Conservation (phyloP, 768 basidiomycete genomes). For the Grammothele lineata region DNA sequence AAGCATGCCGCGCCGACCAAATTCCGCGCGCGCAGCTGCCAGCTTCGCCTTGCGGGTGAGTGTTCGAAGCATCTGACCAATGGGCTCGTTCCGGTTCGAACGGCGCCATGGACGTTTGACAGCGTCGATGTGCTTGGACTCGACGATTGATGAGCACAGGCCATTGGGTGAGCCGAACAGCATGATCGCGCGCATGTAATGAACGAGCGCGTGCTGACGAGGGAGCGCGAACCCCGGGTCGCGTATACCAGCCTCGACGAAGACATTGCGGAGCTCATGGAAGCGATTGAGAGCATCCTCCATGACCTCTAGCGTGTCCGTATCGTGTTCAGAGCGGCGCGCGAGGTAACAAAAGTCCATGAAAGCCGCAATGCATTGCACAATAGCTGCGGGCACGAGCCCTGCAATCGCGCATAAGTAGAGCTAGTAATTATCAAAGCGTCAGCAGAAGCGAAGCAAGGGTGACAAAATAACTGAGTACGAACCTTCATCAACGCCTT, state of each 20-base stretch:
- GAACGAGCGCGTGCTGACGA: constrained; percentile 5
- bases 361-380: neutral
- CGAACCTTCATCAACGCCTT: constrained; percentile 26
- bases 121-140: constrained; percentile 22
- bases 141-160: constrained; percentile 23
- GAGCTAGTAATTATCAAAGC: neutral
- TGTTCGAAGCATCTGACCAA: constrained; percentile 21
- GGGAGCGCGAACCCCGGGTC: neutral
- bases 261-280: constrained; percentile 8
- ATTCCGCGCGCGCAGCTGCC: constrained; percentile 12
- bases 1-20: constrained; percentile 14
- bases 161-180: constrained; percentile 22
- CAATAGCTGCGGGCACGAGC: neutral
- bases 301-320: neutral
- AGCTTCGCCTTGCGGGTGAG: constrained; percentile 21
- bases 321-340: constrained; percentile 1
- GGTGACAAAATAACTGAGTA: constrained; percentile 12
- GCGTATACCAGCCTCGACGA: neutral
- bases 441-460: constrained; percentile 4
- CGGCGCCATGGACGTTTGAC: constrained; percentile 22
- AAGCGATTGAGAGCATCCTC: neutral
- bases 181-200: constrained; percentile 13
- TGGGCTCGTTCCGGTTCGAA: constrained; percentile 14
- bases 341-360: neutral
- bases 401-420: constrained; percentile 6